phyloP scores from a whole-genome alignment of 495 filamentous ascomycete genomes.

The Aspergillus egyptiacus region DNA sequence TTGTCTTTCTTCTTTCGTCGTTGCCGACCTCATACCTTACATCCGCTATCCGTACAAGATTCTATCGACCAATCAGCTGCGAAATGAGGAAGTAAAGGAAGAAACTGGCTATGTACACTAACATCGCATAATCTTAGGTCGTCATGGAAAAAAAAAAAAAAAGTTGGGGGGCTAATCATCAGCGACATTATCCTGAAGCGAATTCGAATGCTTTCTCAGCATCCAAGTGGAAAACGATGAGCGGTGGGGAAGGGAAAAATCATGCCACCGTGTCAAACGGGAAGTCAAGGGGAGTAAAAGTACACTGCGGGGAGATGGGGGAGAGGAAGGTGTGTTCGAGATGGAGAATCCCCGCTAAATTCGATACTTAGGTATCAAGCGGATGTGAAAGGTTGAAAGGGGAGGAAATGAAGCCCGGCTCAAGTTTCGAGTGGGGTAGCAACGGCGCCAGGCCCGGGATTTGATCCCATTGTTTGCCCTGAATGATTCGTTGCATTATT shows the following conservation, averaged over 20 bases:
- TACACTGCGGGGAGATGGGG: slow-evolving; percentile 30
- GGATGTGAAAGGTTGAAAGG: slow-evolving; percentile 16
- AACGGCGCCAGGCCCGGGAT: slow-evolving; percentile 29
- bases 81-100: slow-evolving; percentile 3
- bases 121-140: slow-evolving; percentile 26
- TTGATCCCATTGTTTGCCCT: slow-evolving; percentile 31
- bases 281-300: slow-evolving; percentile 30
- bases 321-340: slow-evolving; percentile 17
- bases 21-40: slow-evolving; percentile 41
- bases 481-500: slow-evolving; percentile 23
- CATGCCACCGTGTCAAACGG: slow-evolving; percentile 8
- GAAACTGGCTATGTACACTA: slow-evolving; percentile 41
- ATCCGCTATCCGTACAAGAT: slow-evolving; percentile 36
- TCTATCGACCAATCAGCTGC: slow-evolving; percentile 22
- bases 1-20: slow-evolving; percentile 25
- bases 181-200: slow-evolving; percentile 26
- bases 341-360: slow-evolving; percentile 41
- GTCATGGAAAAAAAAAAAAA: slow-evolving; percentile 14
- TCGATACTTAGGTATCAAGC: slow-evolving; percentile 23
- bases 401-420: slow-evolving; percentile 26
- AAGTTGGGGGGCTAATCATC: slow-evolving; percentile 21
- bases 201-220: slow-evolving; percentile 15
- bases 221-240: slow-evolving; percentile 12
- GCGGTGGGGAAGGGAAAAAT: slow-evolving; percentile 20
- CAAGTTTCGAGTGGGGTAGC: slow-evolving; percentile 31